Evolutionary conservation across 73 alveolate genomes (phyloP).

Genomic region (Paramecium bursaria): DNA sequence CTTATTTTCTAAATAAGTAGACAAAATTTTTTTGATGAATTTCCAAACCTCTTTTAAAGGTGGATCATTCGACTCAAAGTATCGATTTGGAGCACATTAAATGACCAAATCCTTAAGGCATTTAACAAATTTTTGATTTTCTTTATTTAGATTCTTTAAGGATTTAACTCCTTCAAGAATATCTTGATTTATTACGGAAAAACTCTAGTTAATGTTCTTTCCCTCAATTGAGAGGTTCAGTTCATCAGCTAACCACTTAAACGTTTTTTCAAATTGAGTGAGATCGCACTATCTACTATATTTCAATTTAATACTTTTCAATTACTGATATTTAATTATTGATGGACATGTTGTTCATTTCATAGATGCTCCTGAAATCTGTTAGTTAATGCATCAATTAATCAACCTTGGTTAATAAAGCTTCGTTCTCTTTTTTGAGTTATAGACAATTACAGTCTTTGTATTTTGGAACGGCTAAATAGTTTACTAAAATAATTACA

Average conservation of each 20-base stretch:
- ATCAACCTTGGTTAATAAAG: conserved; percentile 29
- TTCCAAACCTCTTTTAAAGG: conserved; percentile 36
- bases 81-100: conserved; percentile 48
- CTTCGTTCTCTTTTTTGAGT: conserved; percentile 41
- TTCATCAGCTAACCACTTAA: conserved; percentile 45
- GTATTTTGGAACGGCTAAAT: conserved; percentile 10
- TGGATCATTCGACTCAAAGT: conserved; percentile 11
- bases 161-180: conserved; percentile 42
- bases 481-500: neutral
- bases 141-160: conserved; percentile 12
- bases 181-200: conserved; percentile 22
- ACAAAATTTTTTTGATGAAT: conserved; percentile 6
- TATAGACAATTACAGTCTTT: neutral
- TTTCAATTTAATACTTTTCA: too few relatives aligned
- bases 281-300: too few relatives aligned
- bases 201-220: conserved; percentile 30
- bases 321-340: conserved; percentile 40
- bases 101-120: conserved; percentile 40
- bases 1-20: conserved; percentile 31
- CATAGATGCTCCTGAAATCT: neutral
- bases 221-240: conserved; percentile 19
- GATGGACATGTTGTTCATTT: conserved; percentile 7
- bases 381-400: conserved; percentile 1
- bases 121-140: conserved; percentile 27
- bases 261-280: conserved; percentile 44